Conservation (phyloP, 2,329 filamentous ascomycete species). For the Chrysoporthe austroafricana region DNA sequence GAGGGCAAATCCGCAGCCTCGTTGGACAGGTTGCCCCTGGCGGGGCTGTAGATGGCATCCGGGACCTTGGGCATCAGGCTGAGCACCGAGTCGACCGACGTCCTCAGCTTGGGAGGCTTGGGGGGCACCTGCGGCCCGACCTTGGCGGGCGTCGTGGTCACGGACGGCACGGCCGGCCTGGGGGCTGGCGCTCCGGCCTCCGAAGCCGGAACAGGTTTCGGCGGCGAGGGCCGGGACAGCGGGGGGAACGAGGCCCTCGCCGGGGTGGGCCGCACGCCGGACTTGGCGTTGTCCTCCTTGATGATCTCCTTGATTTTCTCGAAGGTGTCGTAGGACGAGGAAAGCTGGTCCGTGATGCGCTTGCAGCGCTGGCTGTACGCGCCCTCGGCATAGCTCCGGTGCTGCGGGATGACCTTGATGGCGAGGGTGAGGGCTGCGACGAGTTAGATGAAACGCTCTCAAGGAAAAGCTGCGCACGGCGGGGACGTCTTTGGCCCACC, state of each 20-base stretch:
- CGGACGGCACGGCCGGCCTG: not conserved
- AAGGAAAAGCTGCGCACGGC: not conserved
- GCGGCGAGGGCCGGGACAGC: constrained; percentile 6
- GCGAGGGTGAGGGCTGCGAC: constrained; percentile 70
- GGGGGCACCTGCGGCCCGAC: not conserved
- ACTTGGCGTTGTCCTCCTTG: constrained; percentile 65
- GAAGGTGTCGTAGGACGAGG: constrained; percentile 52
- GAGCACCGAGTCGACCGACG: constrained; percentile 40
- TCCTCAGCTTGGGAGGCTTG: constrained; percentile 15
- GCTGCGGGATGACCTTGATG: constrained; percentile 74
- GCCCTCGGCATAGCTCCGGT: constrained; percentile 73
- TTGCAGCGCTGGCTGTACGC: constrained; percentile 55
- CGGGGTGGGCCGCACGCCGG: constrained; percentile 57
- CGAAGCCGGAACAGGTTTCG: not conserved
- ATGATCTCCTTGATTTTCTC: constrained; percentile 63
- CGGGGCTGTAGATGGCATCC: constrained; percentile 79
- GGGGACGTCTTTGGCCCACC: constrained; percentile 36
- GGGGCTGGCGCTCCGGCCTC: not conserved
- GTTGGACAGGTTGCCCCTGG: constrained; percentile 69
- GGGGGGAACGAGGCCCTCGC: constrained; percentile 12
- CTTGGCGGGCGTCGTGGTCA: not conserved
- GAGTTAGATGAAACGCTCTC: not conserved
- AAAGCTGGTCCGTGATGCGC: constrained; percentile 55
- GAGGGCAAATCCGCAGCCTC: constrained; percentile 68
- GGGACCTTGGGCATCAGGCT: constrained; percentile 70